Evolutionary conservation across 2,329 filamentous ascomycete genomes (phyloP), one percentile per base, ranked within the genome.

Genomic region (Hysterium pulicare): DNA sequence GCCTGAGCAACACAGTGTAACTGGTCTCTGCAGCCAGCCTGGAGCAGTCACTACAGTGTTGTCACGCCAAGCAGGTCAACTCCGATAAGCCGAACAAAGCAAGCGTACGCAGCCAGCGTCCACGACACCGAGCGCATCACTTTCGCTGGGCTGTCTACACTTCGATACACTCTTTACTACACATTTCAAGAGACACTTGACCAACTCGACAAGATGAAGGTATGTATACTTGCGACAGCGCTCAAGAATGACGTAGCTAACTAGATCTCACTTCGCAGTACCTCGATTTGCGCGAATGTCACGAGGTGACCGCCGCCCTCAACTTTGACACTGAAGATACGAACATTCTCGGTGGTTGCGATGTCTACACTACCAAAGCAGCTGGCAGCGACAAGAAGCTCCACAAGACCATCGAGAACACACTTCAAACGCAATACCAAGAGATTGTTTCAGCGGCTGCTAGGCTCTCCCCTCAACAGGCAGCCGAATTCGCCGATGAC

Each of bases 291-390:
- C 84, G 83, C 68, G 87, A 94, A 54, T 90, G 97, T 64, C 90
- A 97, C 68, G 83, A 86, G 67, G 87, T 97, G 54, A 91, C 90
- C 47, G 86, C 86, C 71, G 87, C 91, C 50, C 82, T 98, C 63
- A 97, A 95, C 66, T 97, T 97, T 75, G 88, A 93, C 59, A 96
- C 91, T 1, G 82, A 87, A 39, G 91, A 97, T 65, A 90, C 89
- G 63, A 87, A 91, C 55, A 86, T 98, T 47, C 85, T 90, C 21
- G 93, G 93, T 57, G 87, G 88, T 51, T 97, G 91, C 75, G 93
- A 98, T 68, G 78, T 97, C 15, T 98, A 96, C 75, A 97, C 91
- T 8, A 96, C 90, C 20, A 98, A 98, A 70, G 90, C 93, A 22
- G 90, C 91, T 42, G 90, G 90, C 34, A 84, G 85, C 50, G 93